phyloP scores from a whole-genome alignment of 1,284 basidiomycete genomes.

The Sporisorium exsertum region DNA sequence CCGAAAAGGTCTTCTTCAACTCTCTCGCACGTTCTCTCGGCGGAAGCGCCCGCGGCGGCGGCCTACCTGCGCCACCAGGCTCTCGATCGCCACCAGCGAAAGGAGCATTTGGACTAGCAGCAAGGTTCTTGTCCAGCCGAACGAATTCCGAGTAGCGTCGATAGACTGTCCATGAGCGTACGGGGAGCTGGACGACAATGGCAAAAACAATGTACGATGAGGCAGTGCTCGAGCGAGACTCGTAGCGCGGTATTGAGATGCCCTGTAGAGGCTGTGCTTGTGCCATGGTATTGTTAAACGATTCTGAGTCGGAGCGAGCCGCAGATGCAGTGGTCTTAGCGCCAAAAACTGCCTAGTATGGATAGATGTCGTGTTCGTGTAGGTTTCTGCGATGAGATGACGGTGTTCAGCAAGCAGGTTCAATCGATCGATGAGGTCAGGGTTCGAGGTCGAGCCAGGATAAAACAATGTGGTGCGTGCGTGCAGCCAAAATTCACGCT shows the following conservation, averaged over 20 bases:
- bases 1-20: slow-evolving; percentile 58
- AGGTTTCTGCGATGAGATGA: slow-evolving; percentile 3
- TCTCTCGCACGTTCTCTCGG: slow-evolving; percentile 79
- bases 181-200: slow-evolving; percentile 77
- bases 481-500: background rate
- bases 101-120: slow-evolving; percentile 74
- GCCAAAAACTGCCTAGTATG: background rate
- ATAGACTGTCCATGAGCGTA: slow-evolving; percentile 91
- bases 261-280: slow-evolving; percentile 64
- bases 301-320: background rate
- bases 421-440: background rate
- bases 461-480: slow-evolving; percentile 2
- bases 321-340: background rate
- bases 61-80: slow-evolving; percentile 31
- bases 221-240: slow-evolving; percentile 62
- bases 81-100: slow-evolving; percentile 19
- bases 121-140: slow-evolving; percentile 84
- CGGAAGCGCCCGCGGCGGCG: slow-evolving; percentile 82
- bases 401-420: slow-evolving; percentile 1
- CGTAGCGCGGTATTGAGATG: slow-evolving; percentile 63
- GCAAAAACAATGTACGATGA: slow-evolving; percentile 80
- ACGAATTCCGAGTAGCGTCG: slow-evolving; percentile 93
- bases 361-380: background rate
- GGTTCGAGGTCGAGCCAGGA: background rate
- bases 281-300: slow-evolving; percentile 12